Percentiles rank a stretch among this genome's conserved stretches.
Conservation (phyloP, 2,329 filamentous ascomycete genomes). For the Pseudogymnoascus sp. region DNA sequence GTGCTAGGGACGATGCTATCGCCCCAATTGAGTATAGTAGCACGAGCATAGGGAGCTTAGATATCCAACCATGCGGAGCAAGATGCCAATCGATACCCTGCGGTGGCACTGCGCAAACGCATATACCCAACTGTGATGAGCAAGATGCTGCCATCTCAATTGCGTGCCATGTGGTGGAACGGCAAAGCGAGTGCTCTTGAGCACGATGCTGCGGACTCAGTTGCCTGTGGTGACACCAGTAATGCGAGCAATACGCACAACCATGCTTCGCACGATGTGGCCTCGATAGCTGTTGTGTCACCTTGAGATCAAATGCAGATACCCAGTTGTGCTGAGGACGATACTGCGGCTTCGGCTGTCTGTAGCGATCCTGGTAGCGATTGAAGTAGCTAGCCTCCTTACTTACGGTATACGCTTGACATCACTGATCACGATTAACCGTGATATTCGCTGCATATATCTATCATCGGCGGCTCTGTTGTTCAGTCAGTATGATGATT, state of each 20-base stretch:
- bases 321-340: not conserved
- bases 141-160: not conserved
- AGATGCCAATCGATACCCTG: not conserved
- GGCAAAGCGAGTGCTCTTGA: not conserved
- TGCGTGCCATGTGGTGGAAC: not conserved
- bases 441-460: not conserved
- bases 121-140: not conserved
- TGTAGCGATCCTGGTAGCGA: not conserved
- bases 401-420: not conserved
- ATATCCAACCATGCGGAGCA: not conserved
- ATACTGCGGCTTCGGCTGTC: not conserved
- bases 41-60: not conserved
- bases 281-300: not conserved
- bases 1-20: not conserved
- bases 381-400: conserved; percentile 1
- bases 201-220: not conserved
- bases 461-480: not conserved
- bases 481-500: not conserved
- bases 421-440: not conserved
- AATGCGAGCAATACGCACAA: not conserved
- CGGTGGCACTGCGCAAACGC: not conserved
- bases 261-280: not conserved
- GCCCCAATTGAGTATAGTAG: not conserved
- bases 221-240: not conserved
- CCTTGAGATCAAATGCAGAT: not conserved